Evolutionary conservation across 108 stramenopile species (phyloP).

Genomic region (Parietichytrium sp.): DNA sequence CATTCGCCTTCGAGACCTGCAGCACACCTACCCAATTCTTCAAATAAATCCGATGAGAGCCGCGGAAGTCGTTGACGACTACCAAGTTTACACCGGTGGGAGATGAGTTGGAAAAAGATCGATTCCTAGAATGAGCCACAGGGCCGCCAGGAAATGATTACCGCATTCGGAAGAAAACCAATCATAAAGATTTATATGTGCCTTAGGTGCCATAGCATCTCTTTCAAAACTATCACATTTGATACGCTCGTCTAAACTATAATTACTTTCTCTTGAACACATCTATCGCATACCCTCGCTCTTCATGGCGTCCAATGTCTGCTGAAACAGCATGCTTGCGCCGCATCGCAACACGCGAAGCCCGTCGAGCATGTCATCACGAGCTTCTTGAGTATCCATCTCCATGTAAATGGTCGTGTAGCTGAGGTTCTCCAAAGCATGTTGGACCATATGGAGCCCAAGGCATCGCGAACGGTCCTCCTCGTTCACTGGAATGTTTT

Average conservation of each 20-base stretch:
- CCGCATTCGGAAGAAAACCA: too few species aligned
- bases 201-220: too few species aligned
- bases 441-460: background rate
- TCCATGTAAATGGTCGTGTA: conserved; percentile 17
- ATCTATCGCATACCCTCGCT: background rate
- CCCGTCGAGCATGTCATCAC: conserved; percentile 18
- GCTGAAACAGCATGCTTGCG: conserved; percentile 37
- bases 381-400: background rate
- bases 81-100: background rate
- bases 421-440: background rate
- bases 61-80: background rate
- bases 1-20: background rate
- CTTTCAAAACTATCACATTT: too few species aligned
- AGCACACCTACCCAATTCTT: background rate
- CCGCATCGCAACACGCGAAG: conserved; percentile 3
- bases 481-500: background rate
- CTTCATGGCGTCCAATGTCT: conserved; percentile 26
- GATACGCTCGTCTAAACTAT: too few species aligned
- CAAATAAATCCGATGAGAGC: background rate
- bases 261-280: too few species aligned
- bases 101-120: background rate
- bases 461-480: background rate
- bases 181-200: too few species aligned
- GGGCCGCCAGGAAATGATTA: too few species aligned
- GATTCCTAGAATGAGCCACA: too few species aligned